phyloP scores from a whole-genome alignment of 2,329 filamentous ascomycete genomes.

The Xylaria sp. region DNA sequence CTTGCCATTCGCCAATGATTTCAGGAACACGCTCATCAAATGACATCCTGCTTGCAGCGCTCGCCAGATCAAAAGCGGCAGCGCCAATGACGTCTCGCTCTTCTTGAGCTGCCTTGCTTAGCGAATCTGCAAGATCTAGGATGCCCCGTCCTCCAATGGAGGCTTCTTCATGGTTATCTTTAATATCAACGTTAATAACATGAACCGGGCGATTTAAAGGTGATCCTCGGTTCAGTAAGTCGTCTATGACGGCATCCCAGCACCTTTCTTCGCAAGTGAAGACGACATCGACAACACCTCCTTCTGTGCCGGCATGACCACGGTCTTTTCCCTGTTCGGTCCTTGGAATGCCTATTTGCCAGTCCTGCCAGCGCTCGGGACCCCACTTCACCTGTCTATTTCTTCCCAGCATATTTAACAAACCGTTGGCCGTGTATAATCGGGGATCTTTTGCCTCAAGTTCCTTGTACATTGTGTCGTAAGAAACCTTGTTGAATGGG shows the following conservation, averaged over 20 bases:
- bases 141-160: slow-evolving; percentile 91
- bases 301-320: slow-evolving; percentile 84
- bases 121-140: slow-evolving; percentile 84
- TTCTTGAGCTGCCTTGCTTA: slow-evolving; percentile 83
- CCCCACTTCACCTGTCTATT: slow-evolving; percentile 95
- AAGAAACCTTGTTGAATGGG: slow-evolving; percentile 96
- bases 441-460: slow-evolving; percentile 85
- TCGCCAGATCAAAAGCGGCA: slow-evolving; percentile 75
- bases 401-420: slow-evolving; percentile 94
- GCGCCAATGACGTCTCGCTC: slow-evolving; percentile 76
- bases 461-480: slow-evolving; percentile 93
- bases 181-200: slow-evolving; percentile 98
- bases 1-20: slow-evolving; percentile 92
- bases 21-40: slow-evolving; percentile 96
- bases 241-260: slow-evolving; percentile 97
- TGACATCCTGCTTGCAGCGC: slow-evolving; percentile 72
- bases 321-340: slow-evolving; percentile 80
- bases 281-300: slow-evolving; percentile 90
- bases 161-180: slow-evolving; percentile 97
- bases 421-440: slow-evolving; percentile 89
- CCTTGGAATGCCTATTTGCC: slow-evolving; percentile 87
- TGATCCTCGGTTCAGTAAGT: slow-evolving; percentile 85
- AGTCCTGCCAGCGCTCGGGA: slow-evolving; percentile 97
- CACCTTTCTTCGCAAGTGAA: slow-evolving; percentile 98
- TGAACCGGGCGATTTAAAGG: slow-evolving; percentile 93